Percentiles rank a stretch among this genome's conserved stretches.
These are phyloP conservation scores for Fusarium albosuccineum DNA, from an alignment of 2,329 filamentous ascomycete genomes.

Conservation along the genomic window DNA sequence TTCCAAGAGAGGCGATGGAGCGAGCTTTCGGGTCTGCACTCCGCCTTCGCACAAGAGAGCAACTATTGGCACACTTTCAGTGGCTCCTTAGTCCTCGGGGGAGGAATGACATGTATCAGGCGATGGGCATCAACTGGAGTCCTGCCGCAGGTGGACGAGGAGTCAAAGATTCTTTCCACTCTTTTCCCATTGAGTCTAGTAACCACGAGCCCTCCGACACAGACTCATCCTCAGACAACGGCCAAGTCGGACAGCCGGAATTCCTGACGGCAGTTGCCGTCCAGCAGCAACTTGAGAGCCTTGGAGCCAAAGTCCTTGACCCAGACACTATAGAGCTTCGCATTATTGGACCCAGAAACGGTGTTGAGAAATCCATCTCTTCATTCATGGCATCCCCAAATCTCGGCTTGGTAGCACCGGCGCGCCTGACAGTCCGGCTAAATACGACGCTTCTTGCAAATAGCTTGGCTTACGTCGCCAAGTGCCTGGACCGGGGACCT, in stretches of 20 bases:
- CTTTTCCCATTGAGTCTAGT: background rate
- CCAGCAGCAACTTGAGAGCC: conserved; percentile 8
- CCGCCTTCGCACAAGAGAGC: background rate
- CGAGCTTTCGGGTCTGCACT: conserved; percentile 9
- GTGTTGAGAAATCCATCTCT: background rate
- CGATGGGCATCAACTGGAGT: conserved; percentile 11
- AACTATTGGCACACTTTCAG: background rate
- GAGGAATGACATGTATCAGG: conserved; percentile 4
- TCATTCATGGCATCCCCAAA: background rate
- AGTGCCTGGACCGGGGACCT: conserved; percentile 8
- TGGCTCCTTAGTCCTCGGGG: conserved; percentile 3
- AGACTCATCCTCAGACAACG: background rate
- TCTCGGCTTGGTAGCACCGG: background rate
- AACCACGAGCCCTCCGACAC: background rate
- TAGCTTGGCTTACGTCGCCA: conserved; percentile 6
- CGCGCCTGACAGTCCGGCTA: background rate
- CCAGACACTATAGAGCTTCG: conserved; percentile 1
- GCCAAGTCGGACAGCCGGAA: background rate
- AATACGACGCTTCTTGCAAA: conserved; percentile 1
- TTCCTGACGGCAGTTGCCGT: conserved; percentile 9
- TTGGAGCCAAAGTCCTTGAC: background rate
- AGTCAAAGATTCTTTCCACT: background rate
- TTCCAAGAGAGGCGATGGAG: background rate
- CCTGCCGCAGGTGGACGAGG: background rate
- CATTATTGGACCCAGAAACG: background rate